Base-by-base conservation (phyloP, 371 early-diverging fungal genomes). In the Zychaea mexicana region DNA sequence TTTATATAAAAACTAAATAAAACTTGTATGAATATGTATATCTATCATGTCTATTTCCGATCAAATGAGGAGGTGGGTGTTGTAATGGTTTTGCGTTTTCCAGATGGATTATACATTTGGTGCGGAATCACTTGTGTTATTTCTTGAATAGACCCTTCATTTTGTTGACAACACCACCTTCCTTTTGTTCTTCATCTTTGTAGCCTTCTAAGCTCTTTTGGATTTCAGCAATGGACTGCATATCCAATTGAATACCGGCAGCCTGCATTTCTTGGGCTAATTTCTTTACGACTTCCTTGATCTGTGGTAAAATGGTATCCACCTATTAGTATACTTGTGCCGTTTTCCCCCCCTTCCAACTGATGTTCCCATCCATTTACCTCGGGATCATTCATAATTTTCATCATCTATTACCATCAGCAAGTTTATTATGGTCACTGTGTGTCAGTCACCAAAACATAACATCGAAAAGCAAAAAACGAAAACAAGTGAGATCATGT, bases 301-400 rank as follows among this genome's bases (percentile, higher is more conserved):
- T 49, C 60, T 66, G 26, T 33, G 52, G n/a, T 6, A 36, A 22
- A 26, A 54, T 42, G 8, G 24, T 46, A 2, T n/a, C 27, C n/a
- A 4, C n/a, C 42, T 42, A 13, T 42, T n/a, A n/a, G n/a, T n/a
- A n/a, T n/a, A 36, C 3, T 32, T 56, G 3, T 27, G 19, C 10
- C 38, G 3, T 26, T 2, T 38, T 17, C 19, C 6, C 26, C 22
- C 26, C 32, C 8, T 21, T 55, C 24, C 36, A 10, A 26, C 17
- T 7, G 21, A 32, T 57, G 33, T 22, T 22, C 36, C n/a, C 33
- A 19, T 22, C 2, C n/a, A n/a, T 66, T 67, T 45, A 77, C 62
- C 53, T 77, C 77, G 9, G 73, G 72, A 64, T 80, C 80, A 28
- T 66, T 69, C 80, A 80, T 77, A 33, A 80, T 66, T 38, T 77